Percentiles rank a stretch among this genome's conserved stretches.
phyloP scores from a whole-genome alignment of 331 rosid species.

The Phaseolus coccineus region DNA sequence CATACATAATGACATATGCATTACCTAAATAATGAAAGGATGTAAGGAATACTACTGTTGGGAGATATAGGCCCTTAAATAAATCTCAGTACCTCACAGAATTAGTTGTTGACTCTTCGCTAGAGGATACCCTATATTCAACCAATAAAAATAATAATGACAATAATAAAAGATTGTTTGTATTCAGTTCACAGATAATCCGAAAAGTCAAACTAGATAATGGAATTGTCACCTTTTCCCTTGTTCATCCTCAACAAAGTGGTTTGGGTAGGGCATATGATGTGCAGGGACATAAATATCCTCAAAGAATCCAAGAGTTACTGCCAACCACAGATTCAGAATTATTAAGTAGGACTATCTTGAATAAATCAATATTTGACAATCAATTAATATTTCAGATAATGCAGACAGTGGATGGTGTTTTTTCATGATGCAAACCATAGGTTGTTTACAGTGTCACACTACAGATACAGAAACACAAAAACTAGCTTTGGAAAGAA shows the following conservation, averaged over 20 bases:
- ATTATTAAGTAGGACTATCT: conserved; percentile 33
- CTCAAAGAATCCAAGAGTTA: conserved; percentile 62
- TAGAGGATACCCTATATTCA: neutral
- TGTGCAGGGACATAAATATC: conserved; percentile 74
- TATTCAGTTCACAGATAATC: conserved; percentile 21
- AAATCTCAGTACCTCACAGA: neutral
- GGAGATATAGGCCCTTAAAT: neutral
- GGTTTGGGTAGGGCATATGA: conserved; percentile 63
- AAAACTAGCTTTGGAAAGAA: neutral
- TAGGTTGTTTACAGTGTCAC: neutral
- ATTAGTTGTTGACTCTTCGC: neutral
- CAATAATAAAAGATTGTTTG: neutral
- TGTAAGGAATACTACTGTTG: neutral
- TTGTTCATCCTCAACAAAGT: conserved; percentile 51
- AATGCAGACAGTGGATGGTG: conserved; percentile 34
- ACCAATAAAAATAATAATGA: neutral
- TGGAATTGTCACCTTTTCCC: conserved; percentile 55
- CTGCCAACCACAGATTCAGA: conserved; percentile 43
- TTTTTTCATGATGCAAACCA: conserved; percentile 16
- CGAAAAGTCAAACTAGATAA: conserved; percentile 18
- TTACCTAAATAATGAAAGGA: conserved; percentile 1
- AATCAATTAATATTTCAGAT: conserved; percentile 24
- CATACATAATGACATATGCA: neutral
- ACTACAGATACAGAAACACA: conserved; percentile 2
- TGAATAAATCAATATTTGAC: conserved; percentile 13